Base-by-base conservation (phyloP, 495 filamentous ascomycete genomes). In the Chaetomium fimeti region DNA sequence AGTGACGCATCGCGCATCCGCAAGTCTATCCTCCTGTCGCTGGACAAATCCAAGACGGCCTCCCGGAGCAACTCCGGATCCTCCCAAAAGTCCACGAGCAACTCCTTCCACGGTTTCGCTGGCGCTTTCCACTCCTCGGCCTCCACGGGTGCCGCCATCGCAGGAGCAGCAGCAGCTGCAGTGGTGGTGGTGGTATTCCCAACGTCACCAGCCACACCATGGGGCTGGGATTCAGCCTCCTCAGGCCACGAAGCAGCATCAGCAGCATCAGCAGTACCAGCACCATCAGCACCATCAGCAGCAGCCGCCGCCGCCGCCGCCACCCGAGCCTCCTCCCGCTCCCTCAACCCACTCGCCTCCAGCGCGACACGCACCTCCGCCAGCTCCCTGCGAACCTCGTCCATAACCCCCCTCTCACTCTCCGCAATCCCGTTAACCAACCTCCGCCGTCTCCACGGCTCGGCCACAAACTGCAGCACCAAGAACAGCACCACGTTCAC, bases 401-500 rank as follows among this genome's bases (percentile, higher is more conserved):
- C 92, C 48, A 98, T 79, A 1, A 91, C 89, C 24, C 71, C 71
- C 63, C 76, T 71, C 28, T 82, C 79, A 53, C 74, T 73, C 69
- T 88, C 87, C 61, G 86, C 86, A 52, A 98, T 90, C 16, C 89
- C 91, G 64, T 83, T 83, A 36, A 97, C 89, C 61, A 98, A 81
- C 66, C 92, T 76, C 67, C 79, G 82, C 66, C 94, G 81, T 63
- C 91, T 86, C 92, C 93, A 97, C 9, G 94, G 94, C 80, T 98
- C 94, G 53, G 97, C 87, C n/a, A 90, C 87, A 69, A 96, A 87
- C 77, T 98, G 91, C 70, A 96, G 87, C 52, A 92, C 83, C 49
- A 98, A 74, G 74, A 98, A 92, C 45, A 98, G 73, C 45, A 98
- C 75, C 3, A 98, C 88, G 69, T 98, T 98, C 49, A 98, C 83